These are phyloP conservation scores for Gastrolobium villosum DNA, from an alignment of 306 rosid genomes.

Conservation along the genomic window DNA sequence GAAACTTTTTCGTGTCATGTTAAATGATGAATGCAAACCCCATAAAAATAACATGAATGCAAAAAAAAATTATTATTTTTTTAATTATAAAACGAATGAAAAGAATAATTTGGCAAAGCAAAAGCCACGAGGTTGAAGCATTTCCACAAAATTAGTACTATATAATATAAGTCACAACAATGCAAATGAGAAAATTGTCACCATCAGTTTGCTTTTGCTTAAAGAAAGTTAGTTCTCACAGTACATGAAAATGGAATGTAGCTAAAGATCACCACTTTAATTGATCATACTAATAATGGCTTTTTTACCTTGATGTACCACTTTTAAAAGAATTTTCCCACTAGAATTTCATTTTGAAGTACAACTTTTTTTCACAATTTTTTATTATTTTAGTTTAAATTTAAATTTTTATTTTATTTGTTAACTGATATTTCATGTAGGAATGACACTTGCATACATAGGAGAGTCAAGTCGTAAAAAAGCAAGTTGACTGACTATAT, in stretches of 20 bases:
- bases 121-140: slow-evolving; percentile 17
- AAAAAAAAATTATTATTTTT: not conserved
- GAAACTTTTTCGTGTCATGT: too few species aligned
- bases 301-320: not conserved
- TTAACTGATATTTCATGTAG: too few species aligned
- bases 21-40: too few species aligned
- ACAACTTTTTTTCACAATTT: too few species aligned
- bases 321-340: slow-evolving; percentile 5
- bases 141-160: not conserved
- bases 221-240: slow-evolving; percentile 28
- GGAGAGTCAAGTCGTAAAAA: too few species aligned
- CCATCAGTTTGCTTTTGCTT: slow-evolving; percentile 14
- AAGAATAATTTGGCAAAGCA: slow-evolving; percentile 34
- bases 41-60: not conserved
- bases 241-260: slow-evolving; percentile 16
- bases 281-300: not conserved
- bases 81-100: not conserved
- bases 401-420: too few species aligned
- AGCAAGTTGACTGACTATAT: too few species aligned
- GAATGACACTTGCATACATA: too few species aligned
- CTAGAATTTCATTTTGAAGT: not conserved
- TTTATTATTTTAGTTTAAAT: too few species aligned
- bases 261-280: not conserved
- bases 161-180: not conserved
- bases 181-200: not conserved